phyloP scores from a whole-genome alignment of 148 eudicot species.

The Silene latifolia region DNA sequence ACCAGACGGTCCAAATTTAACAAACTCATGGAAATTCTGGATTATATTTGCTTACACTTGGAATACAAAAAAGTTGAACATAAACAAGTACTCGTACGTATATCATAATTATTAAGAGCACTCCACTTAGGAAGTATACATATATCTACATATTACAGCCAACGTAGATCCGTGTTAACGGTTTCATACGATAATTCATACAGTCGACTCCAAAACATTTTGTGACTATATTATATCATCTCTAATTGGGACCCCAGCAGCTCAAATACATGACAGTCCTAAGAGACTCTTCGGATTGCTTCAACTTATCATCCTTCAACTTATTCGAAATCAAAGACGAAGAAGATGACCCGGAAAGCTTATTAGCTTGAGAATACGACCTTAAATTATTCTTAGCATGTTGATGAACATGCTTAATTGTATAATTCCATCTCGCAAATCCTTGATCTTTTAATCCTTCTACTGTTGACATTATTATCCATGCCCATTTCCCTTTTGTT shows the following conservation, averaged over 20 bases:
- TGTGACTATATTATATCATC: too few relatives aligned
- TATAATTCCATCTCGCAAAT: constrained; percentile 20
- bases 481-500: neutral
- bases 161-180: too few relatives aligned
- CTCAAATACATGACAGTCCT: constrained; percentile 27
- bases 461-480: constrained; percentile 14
- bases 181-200: too few relatives aligned
- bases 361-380: constrained; percentile 19
- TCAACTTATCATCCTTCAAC: constrained; percentile 1
- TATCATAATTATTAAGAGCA: too few relatives aligned
- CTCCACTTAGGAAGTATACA: too few relatives aligned
- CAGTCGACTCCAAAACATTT: too few relatives aligned
- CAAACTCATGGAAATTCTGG: too few relatives aligned
- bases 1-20: too few relatives aligned
- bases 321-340: neutral
- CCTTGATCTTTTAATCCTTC: constrained; percentile 25
- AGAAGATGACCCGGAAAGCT: constrained; percentile 2
- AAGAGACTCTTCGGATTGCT: constrained; percentile 20
- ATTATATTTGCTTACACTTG: too few relatives aligned
- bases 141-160: too few relatives aligned
- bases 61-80: too few relatives aligned
- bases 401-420: constrained; percentile 12
- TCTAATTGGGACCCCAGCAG: constrained; percentile 21
- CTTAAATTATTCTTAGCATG: constrained; percentile 15
- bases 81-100: too few relatives aligned